Conservation (phyloP, 2,329 filamentous ascomycete species). For the Arthrobotrys entomopaga region DNA sequence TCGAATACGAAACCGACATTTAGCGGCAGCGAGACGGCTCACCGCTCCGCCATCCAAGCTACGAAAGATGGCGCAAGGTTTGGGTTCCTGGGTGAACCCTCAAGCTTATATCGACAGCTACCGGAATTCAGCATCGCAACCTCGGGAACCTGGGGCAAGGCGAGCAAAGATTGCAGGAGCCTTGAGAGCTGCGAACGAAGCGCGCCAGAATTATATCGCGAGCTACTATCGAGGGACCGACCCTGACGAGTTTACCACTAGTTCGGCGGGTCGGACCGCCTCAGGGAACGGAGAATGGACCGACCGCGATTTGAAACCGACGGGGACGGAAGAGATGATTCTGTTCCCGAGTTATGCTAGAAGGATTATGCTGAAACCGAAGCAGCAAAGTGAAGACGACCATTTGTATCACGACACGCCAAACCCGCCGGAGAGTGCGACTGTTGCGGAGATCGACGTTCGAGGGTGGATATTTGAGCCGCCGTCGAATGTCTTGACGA, state of each 20-base stretch:
- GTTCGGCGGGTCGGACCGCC: constrained; percentile 68
- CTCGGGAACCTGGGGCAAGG: constrained; percentile 51
- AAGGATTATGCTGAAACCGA: constrained; percentile 68
- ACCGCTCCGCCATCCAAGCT: constrained; percentile 8
- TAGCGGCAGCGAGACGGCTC: constrained; percentile 13
- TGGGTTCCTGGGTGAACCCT: constrained; percentile 51
- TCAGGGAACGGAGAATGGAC: constrained; percentile 71
- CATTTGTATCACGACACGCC: constrained; percentile 59
- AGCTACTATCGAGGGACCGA: constrained; percentile 66
- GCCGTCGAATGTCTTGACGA: constrained; percentile 79
- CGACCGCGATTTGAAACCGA: constrained; percentile 80
- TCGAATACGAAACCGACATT: constrained; percentile 18
- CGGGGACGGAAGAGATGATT: constrained; percentile 89
- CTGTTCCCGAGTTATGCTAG: constrained; percentile 94
- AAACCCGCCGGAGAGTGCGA: constrained; percentile 63
- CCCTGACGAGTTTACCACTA: constrained; percentile 63
- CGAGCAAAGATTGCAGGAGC: constrained; percentile 65
- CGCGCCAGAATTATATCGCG: constrained; percentile 71
- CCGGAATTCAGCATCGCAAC: constrained; percentile 28
- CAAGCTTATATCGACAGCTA: constrained; percentile 43
- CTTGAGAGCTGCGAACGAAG: constrained; percentile 76
- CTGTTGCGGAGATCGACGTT: constrained; percentile 92
- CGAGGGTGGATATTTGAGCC: constrained; percentile 94
- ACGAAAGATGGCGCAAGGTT: constrained; percentile 40
- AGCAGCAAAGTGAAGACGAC: constrained; percentile 60